Conservation (phyloP, 225 moss, liverwort and hornwort genomes). For the Physcomitrium patens region DNA sequence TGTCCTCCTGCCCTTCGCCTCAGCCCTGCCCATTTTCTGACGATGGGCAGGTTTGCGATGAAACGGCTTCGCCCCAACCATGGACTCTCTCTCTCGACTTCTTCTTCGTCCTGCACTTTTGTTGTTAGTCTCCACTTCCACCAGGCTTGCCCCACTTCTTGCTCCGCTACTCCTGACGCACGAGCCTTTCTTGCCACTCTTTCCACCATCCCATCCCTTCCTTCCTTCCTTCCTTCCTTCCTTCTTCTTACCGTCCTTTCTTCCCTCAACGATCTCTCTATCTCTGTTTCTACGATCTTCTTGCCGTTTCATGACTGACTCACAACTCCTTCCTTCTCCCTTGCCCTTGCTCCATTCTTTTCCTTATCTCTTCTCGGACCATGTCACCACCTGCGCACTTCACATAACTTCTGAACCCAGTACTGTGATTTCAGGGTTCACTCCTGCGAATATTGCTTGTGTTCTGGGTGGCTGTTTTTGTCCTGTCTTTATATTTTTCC, state of each 20-base stretch:
- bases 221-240: not conserved
- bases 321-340: not conserved
- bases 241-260: not conserved
- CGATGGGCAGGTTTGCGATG: conserved; percentile 13
- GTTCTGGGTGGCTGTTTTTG: not conserved
- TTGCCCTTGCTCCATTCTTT: not conserved
- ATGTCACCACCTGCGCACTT: not conserved
- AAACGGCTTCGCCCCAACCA: conserved; percentile 18
- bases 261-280: not conserved
- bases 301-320: not conserved
- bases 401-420: not conserved
- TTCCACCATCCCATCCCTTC: not conserved
- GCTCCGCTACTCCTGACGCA: not conserved
- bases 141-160: not conserved
- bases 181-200: conserved; percentile 26
- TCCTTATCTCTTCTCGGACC: not conserved
- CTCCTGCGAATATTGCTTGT: not conserved
- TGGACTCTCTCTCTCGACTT: not conserved
- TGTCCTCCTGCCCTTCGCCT: not conserved
- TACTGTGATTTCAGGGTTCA: not conserved
- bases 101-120: not conserved
- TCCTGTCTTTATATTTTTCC: not conserved
- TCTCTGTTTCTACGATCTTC: not conserved
- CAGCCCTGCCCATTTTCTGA: conserved; percentile 6
- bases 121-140: not conserved